Evolutionary conservation across 768 basidiomycete species (phyloP).

Genomic region (Termitomyces heimii): DNA sequence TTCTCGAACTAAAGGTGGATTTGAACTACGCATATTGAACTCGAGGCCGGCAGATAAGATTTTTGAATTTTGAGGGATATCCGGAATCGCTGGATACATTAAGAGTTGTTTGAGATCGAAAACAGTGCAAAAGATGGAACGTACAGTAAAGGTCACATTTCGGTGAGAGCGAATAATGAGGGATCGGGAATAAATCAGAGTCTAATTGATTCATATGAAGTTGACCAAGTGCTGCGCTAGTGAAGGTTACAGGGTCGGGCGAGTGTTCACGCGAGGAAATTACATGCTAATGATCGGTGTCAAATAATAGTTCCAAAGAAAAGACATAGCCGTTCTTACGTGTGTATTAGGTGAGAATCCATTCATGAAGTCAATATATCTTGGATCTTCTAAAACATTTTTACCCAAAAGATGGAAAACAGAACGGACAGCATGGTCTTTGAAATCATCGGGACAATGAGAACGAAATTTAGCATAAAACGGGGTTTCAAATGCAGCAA

Average conservation of each 20-base stretch:
- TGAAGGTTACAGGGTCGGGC: constrained; percentile 67
- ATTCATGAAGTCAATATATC: constrained; percentile 70
- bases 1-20: constrained; percentile 29
- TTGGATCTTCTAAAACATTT: constrained; percentile 60
- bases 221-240: constrained; percentile 65
- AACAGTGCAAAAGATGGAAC: constrained; percentile 1
- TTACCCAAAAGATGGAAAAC: constrained; percentile 72
- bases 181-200: constrained; percentile 63
- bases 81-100: constrained; percentile 26
- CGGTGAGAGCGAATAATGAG: constrained; percentile 42
- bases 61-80: constrained; percentile 41
- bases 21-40: constrained; percentile 41
- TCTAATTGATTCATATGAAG: constrained; percentile 71
- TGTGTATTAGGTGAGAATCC: constrained; percentile 54
- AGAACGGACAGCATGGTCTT: constrained; percentile 41
- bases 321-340: constrained; percentile 34
- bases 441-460: constrained; percentile 28
- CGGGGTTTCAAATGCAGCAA: constrained; percentile 37
- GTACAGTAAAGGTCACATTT: constrained; percentile 33
- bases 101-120: not conserved
- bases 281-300: constrained; percentile 49
- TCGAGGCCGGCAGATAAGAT: constrained; percentile 36
- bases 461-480: constrained; percentile 47
- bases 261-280: constrained; percentile 60
- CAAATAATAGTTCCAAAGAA: not conserved